Percentiles rank a stretch among this genome's conserved stretches.
phyloP scores from a whole-genome alignment of 2,329 filamentous ascomycete genomes.

The Nemania sp. region DNA sequence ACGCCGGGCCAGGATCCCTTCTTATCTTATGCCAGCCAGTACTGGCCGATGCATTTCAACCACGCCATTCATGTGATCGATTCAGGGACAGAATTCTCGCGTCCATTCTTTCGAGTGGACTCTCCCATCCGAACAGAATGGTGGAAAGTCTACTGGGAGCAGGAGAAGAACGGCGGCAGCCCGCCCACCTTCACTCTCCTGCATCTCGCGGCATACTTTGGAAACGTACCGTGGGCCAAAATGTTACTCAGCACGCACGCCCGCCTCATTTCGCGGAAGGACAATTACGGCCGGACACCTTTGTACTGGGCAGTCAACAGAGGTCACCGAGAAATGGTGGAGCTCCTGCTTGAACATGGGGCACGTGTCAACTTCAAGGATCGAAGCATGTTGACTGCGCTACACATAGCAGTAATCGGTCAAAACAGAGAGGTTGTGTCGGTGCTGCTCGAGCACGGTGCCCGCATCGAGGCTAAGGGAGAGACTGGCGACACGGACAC shows the following conservation, averaged over 20 bases:
- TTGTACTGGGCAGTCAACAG: constrained; percentile 2
- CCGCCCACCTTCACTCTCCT: constrained; percentile 8
- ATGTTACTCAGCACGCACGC: not conserved
- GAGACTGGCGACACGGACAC: not conserved
- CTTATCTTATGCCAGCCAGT: constrained; percentile 2
- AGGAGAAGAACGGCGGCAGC: not conserved
- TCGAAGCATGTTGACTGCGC: constrained; percentile 2
- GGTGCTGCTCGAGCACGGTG: not conserved
- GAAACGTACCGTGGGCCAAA: constrained; percentile 6
- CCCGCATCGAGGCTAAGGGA: not conserved
- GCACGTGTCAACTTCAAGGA: constrained; percentile 2
- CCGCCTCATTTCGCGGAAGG: constrained; percentile 9
- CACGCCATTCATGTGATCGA: constrained; percentile 1
- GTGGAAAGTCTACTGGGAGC: constrained; percentile 2
- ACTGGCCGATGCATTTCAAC: constrained; percentile 4
- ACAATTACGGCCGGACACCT: constrained; percentile 2
- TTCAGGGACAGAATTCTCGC: not conserved
- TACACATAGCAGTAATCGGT: constrained; percentile 7
- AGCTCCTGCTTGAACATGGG: constrained; percentile 13
- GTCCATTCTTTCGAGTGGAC: not conserved
- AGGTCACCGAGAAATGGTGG: constrained; percentile 10
- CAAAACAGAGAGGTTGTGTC: not conserved
- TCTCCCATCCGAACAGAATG: constrained; percentile 2
- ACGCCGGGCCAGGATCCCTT: not conserved
- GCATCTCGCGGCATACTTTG: constrained; percentile 17